Base-by-base conservation (phyloP, 163 green algal species). In the Trebouxia gelatinosa region DNA sequence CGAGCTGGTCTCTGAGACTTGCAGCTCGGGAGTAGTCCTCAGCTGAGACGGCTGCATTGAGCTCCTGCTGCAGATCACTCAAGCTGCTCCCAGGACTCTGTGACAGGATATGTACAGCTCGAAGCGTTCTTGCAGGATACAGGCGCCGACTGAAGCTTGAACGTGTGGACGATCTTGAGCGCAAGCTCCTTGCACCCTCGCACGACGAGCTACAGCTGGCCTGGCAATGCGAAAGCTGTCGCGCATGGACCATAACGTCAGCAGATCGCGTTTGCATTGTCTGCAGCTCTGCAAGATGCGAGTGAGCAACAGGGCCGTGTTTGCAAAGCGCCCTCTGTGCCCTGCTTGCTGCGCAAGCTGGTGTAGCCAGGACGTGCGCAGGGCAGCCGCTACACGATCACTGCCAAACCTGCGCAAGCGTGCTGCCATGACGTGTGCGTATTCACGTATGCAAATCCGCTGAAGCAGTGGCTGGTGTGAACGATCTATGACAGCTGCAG, bases 21-120 rank as follows among this genome's bases (percentile, higher is more conserved):
- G 93, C 93, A 40, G 93, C 93, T 31, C 62, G 34, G 5, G 83
- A 81, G 75, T 96, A 97, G 57, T 96, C 87, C 74, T 97, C 93
- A 2, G 82, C 64, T 9, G 82, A 75, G 2, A 97, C 80, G 5
- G 92, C 92, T 62, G 68, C 40, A 5, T 38, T 43, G 17, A 76
- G 31, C 28, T 76, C 64, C 13, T 13, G 13, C 43, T 54, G 43
- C 43, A 54, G 43, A 54, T 54, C 43, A 54, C 13, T 54, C 43
- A 54, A 54, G 13, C 11, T 13, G 13, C 43, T 13, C 13, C 11
- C 43, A 54, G 13, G 43, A 54, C 13, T 9, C 9, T 54, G 43
- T 13, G 43, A 13, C 43, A 54, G 9, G 43, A 9, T 54, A 13
- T 13, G 9, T 9, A 54, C 11, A 23, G 11, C 43, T 23, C 43